Conservation (phyloP, 176 grass and related monocot species). For the Metroxylon sagu region DNA sequence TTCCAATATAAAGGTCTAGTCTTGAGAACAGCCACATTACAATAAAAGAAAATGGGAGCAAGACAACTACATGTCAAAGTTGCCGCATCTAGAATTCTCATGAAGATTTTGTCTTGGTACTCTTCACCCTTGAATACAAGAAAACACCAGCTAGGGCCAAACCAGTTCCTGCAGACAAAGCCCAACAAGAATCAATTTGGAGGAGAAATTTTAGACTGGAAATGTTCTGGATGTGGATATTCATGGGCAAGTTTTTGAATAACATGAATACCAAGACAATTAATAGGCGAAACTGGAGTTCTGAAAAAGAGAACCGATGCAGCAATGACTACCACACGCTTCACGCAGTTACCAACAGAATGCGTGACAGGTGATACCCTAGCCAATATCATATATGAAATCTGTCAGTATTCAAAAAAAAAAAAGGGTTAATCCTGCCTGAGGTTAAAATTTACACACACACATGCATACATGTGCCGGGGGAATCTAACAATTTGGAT, state of each 20-base stretch:
- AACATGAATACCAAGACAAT: conserved; percentile 40
- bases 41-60: no score
- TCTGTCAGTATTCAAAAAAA: conserved; percentile 20
- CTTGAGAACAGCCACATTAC: no score
- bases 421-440: background rate
- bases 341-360: conserved; percentile 67
- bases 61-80: no score
- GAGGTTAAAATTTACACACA: background rate
- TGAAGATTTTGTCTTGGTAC: conserved; percentile 26
- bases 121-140: conserved; percentile 53
- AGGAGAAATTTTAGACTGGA: no score
- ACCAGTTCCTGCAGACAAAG: conserved; percentile 35
- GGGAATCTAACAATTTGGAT: no score
- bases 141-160: conserved; percentile 50
- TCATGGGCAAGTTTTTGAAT: no score
- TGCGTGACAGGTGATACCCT: conserved; percentile 61
- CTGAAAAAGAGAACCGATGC: conserved; percentile 63
- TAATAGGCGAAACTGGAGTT: conserved; percentile 51
- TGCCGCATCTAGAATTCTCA: conserved; percentile 5
- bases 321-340: conserved; percentile 60
- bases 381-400: conserved; percentile 51
- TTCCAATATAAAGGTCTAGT: no score
- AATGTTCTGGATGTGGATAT: no score
- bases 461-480: background rate
- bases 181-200: background rate